Conservation (phyloP, 148 eudicot genomes). For the Nyssa sinensis region DNA sequence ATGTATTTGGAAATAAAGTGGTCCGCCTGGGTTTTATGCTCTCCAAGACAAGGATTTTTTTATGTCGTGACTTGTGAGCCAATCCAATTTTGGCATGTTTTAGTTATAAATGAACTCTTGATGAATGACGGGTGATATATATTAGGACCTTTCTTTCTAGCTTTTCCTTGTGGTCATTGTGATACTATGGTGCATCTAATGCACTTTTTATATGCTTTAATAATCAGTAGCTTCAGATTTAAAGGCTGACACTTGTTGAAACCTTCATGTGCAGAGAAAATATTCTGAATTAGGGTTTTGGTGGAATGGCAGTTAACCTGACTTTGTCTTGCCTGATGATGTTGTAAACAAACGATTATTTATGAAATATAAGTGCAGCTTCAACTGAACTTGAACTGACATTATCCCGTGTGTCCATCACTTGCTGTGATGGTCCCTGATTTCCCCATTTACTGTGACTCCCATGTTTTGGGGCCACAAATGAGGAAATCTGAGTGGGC, state of each 20-base stretch:
- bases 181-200: background rate
- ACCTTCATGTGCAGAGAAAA: background rate
- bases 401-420: no score
- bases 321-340: background rate
- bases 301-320: background rate
- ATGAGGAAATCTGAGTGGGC: no score
- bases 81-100: constrained; percentile 10
- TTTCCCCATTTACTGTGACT: no score
- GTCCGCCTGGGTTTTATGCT: background rate
- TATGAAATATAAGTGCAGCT: no score
- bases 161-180: background rate
- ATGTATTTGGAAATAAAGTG: background rate
- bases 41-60: background rate
- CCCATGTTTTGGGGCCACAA: no score
- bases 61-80: background rate
- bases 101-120: constrained; percentile 6
- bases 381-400: background rate
- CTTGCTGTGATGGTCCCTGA: no score
- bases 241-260: background rate
- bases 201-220: background rate
- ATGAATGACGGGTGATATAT: background rate
- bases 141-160: background rate
- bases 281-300: background rate
- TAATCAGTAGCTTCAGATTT: no score
- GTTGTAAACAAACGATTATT: background rate